These are phyloP conservation scores for Lodderomyces elongisporus DNA, from an alignment of 1,139 yeast species.

Conservation along the genomic window DNA sequence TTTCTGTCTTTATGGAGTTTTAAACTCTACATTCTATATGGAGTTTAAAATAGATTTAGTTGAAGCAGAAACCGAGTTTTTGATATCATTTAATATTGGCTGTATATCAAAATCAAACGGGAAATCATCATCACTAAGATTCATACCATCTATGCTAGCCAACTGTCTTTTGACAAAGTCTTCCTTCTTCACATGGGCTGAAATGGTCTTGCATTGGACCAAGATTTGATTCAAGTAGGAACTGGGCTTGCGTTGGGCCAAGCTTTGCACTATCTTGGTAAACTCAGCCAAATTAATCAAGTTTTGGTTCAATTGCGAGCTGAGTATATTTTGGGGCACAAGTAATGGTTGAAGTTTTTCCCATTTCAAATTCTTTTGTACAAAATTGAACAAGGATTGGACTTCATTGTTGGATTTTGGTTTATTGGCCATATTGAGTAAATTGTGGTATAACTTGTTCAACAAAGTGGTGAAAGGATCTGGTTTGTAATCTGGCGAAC, in stretches of 20 bases:
- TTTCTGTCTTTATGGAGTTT: too few species aligned
- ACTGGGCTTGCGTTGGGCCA: slow-evolving; percentile 2
- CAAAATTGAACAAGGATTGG: slow-evolving; percentile 25
- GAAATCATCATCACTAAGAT: slow-evolving; percentile 6
- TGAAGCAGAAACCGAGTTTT: slow-evolving; percentile 16
- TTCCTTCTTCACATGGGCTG: slow-evolving; percentile 13
- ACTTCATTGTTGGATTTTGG: slow-evolving; percentile 20
- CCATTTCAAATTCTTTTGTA: slow-evolving; percentile 28
- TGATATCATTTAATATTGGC: slow-evolving; percentile 10
- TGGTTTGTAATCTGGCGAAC: slow-evolving; percentile 15
- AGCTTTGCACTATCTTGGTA: slow-evolving; percentile 16
- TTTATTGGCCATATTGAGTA: slow-evolving; percentile 22
- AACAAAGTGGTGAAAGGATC: slow-evolving; percentile 15
- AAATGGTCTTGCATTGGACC: slow-evolving; percentile 6
- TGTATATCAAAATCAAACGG: slow-evolving; percentile 12
- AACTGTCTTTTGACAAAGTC: slow-evolving; percentile 14
- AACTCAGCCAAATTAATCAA: slow-evolving; percentile 24
- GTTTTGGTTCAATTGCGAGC: slow-evolving; percentile 21
- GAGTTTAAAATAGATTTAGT: slow-evolving; percentile 12
- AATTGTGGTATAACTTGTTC: slow-evolving; percentile 21
- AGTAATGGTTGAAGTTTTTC: slow-evolving; percentile 18
- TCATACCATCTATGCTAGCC: slow-evolving; percentile 13
- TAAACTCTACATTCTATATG: too few species aligned
- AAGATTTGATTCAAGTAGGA: slow-evolving; percentile 1
- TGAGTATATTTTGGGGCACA: slow-evolving; percentile 13